These are phyloP conservation scores for Calocybe indica DNA, from an alignment of 768 basidiomycete species.

Conservation along the genomic window DNA sequence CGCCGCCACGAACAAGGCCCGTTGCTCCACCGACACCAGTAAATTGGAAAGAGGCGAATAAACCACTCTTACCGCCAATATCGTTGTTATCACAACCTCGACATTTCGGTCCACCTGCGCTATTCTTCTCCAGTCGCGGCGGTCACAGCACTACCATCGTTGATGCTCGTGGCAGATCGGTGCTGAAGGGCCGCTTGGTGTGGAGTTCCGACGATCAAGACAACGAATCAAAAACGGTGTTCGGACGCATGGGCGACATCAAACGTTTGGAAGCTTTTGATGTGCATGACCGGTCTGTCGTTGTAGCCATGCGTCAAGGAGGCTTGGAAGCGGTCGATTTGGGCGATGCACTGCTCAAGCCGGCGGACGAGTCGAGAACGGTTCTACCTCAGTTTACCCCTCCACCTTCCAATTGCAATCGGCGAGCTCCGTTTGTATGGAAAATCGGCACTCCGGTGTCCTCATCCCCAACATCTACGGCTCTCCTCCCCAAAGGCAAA, in stretches of 20 bases:
- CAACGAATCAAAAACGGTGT: slow-evolving; percentile 30
- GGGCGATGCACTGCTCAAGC: slow-evolving; percentile 70
- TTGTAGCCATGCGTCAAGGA: slow-evolving; percentile 83
- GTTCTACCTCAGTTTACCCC: slow-evolving; percentile 67
- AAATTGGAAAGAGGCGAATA: slow-evolving; percentile 26
- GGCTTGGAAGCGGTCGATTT: slow-evolving; percentile 80
- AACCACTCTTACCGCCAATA: slow-evolving; percentile 63
- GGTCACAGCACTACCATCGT: slow-evolving; percentile 87
- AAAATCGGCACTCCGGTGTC: slow-evolving; percentile 70
- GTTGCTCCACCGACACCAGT: slow-evolving; percentile 16
- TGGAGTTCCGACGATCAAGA: slow-evolving; percentile 68
- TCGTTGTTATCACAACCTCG: slow-evolving; percentile 73
- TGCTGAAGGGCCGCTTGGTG: slow-evolving; percentile 71
- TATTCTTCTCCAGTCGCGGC: slow-evolving; percentile 86
- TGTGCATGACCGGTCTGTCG: slow-evolving; percentile 64
- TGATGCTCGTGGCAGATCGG: slow-evolving; percentile 79
- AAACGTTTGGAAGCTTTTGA: slow-evolving; percentile 83
- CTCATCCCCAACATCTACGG: slow-evolving; percentile 29
- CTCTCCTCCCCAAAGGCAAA: slow-evolving; percentile 31
- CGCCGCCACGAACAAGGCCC: slow-evolving; percentile 29
- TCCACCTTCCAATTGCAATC: slow-evolving; percentile 52
- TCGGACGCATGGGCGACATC: slow-evolving; percentile 68
- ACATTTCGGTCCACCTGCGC: slow-evolving; percentile 81
- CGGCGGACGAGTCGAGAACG: slow-evolving; percentile 75
- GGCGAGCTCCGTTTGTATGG: slow-evolving; percentile 77